These are phyloP conservation scores for Penicillium glabrum DNA, from an alignment of 2,329 filamentous ascomycete genomes.

Conservation along the genomic window DNA sequence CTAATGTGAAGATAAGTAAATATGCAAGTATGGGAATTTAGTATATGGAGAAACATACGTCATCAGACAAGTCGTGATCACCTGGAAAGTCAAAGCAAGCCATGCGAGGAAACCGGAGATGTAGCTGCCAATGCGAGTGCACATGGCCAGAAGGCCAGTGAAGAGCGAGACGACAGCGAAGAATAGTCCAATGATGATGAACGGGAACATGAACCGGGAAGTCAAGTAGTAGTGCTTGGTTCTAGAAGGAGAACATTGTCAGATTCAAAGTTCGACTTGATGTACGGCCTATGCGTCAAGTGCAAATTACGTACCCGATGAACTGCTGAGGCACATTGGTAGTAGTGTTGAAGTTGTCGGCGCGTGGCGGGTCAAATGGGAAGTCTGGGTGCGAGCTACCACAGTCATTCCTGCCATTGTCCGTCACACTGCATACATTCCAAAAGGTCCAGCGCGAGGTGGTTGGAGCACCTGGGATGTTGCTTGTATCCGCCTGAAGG, in stretches of 20 bases:
- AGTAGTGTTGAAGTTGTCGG: conserved; percentile 59
- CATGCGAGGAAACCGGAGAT: conserved; percentile 54
- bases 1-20: conserved; percentile 37
- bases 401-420: conserved; percentile 61
- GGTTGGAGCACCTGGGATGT: conserved; percentile 67
- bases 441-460: conserved; percentile 88
- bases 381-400: conserved; percentile 61
- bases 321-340: conserved; percentile 55
- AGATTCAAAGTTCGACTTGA: background rate
- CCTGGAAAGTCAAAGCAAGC: conserved; percentile 60
- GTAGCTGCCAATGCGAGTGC: conserved; percentile 52
- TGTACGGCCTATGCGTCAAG: background rate
- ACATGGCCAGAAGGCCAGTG: conserved; percentile 49
- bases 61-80: conserved; percentile 58
- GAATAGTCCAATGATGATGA: conserved; percentile 81
- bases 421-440: conserved; percentile 67
- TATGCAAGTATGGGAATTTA: background rate
- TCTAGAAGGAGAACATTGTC: conserved; percentile 37
- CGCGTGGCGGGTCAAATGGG: conserved; percentile 62
- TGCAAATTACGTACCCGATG: conserved; percentile 46
- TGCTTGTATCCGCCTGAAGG: conserved; percentile 73
- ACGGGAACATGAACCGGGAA: conserved; percentile 90
- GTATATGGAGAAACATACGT: conserved; percentile 53
- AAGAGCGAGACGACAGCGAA: conserved; percentile 58
- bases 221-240: conserved; percentile 73